These are phyloP conservation scores for Aspergillus egyptiacus DNA, from an alignment of 495 filamentous ascomycete species.

Conservation along the genomic window DNA sequence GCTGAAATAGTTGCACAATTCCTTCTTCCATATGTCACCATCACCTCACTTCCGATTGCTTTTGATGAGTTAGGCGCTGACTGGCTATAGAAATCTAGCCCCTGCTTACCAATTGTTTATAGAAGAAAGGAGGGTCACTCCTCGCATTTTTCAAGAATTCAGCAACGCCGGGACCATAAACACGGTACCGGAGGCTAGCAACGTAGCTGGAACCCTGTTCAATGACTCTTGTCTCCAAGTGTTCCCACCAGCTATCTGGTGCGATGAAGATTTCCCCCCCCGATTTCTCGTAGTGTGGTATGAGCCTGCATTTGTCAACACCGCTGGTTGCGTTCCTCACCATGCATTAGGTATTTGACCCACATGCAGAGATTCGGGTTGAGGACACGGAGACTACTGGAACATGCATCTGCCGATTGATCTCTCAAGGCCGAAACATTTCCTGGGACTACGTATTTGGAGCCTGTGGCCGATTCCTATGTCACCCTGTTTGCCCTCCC, in stretches of 20 bases:
- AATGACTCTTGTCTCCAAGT: not conserved
- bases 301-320: not conserved
- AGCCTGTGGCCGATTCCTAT: not conserved
- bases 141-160: not conserved
- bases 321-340: conserved; percentile 2
- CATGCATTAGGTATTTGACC: conserved; percentile 8
- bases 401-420: not conserved
- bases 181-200: not conserved
- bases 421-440: not conserved
- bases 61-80: not conserved
- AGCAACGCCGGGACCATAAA: not conserved
- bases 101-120: not conserved
- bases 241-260: not conserved
- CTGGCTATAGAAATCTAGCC: not conserved
- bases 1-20: conserved; percentile 2
- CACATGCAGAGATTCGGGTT: conserved; percentile 3
- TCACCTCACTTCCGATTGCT: not conserved
- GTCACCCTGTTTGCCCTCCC: conserved; percentile 2
- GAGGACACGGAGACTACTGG: not conserved
- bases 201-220: not conserved
- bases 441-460: not conserved
- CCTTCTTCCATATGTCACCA: not conserved
- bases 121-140: not conserved
- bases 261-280: not conserved
- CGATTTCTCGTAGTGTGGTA: conserved; percentile 2